Evolutionary conservation across 1,284 basidiomycete species (phyloP).

Genomic region (Trichosporon ovoides): DNA sequence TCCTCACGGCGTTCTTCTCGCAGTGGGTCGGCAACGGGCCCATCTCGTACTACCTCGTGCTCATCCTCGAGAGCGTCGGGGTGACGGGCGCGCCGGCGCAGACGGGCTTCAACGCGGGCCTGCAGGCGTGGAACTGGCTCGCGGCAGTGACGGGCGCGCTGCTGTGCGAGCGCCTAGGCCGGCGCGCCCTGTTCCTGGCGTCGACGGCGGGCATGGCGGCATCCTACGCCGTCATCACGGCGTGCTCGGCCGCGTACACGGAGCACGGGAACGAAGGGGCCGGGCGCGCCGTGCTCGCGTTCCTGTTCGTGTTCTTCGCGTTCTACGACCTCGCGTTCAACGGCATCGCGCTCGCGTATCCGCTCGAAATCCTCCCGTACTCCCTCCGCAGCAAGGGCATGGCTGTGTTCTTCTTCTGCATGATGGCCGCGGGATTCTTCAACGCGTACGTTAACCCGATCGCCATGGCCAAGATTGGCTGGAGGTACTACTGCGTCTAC

Average conservation of each 20-base stretch:
- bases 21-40: constrained; percentile 18
- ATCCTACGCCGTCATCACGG: constrained; percentile 11
- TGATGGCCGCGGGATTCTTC: constrained; percentile 3
- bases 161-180: constrained; percentile 8
- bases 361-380: constrained; percentile 20
- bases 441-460: constrained; percentile 20
- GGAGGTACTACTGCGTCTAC: constrained; percentile 32
- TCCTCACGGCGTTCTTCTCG: constrained; percentile 48
- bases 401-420: not conserved
- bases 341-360: constrained; percentile 14
- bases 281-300: constrained; percentile 35
- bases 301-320: constrained; percentile 49
- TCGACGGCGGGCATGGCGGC: constrained; percentile 12
- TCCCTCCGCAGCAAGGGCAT: constrained; percentile 10
- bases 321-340: constrained; percentile 40
- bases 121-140: constrained; percentile 14
- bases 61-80: constrained; percentile 19
- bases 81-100: constrained; percentile 16
- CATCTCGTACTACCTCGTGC: constrained; percentile 12
- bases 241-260: constrained; percentile 10
- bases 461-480: constrained; percentile 21
- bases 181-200: constrained; percentile 12
- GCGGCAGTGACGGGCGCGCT: constrained; percentile 7
- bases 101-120: constrained; percentile 22
- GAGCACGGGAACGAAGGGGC: constrained; percentile 11